A percentile compares a stretch with the other conserved stretches of the same genome.
These are phyloP conservation scores for Fragilaria crotonensis DNA, from an alignment of 108 stramenopile species.

Conservation along the genomic window DNA sequence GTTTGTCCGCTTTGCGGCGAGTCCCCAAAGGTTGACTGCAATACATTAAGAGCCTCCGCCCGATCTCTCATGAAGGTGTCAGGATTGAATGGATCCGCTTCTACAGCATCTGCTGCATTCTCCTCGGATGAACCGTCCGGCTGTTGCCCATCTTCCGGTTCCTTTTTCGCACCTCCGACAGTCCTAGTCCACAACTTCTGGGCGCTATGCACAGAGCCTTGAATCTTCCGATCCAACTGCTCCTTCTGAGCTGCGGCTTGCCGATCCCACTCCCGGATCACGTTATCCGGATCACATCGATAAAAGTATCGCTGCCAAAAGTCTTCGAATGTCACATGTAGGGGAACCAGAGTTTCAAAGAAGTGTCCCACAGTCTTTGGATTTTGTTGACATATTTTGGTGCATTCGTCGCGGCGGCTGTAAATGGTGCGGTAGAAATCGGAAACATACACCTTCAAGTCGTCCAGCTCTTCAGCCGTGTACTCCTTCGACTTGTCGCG, in stretches of 20 bases:
- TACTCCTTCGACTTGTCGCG: neutral
- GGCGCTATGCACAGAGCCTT: too few relatives aligned
- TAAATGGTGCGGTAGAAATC: neutral
- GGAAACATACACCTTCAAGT: neutral
- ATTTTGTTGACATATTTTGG: neutral
- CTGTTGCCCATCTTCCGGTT: too few relatives aligned
- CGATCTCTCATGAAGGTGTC: too few relatives aligned
- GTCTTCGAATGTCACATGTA: slow-evolving; percentile 42
- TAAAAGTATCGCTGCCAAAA: slow-evolving; percentile 75
- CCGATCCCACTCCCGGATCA: slow-evolving; percentile 11
- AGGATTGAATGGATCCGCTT: too few relatives aligned
- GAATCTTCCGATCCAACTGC: too few relatives aligned
- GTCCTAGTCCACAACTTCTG: too few relatives aligned
- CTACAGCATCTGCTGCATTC: too few relatives aligned
- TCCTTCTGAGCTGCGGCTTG: neutral
- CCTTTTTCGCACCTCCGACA: too few relatives aligned
- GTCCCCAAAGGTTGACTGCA: too few relatives aligned
- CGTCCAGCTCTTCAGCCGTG: neutral
- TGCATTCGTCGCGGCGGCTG: neutral
- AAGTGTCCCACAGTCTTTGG: neutral
- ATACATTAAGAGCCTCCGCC: too few relatives aligned
- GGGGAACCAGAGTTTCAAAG: slow-evolving; percentile 38
- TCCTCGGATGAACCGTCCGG: too few relatives aligned
- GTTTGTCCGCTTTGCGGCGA: too few relatives aligned
- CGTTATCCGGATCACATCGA: slow-evolving; percentile 38